Conservation (phyloP, 352 stramenopile genomes). For the Phytophthora crassamura region DNA sequence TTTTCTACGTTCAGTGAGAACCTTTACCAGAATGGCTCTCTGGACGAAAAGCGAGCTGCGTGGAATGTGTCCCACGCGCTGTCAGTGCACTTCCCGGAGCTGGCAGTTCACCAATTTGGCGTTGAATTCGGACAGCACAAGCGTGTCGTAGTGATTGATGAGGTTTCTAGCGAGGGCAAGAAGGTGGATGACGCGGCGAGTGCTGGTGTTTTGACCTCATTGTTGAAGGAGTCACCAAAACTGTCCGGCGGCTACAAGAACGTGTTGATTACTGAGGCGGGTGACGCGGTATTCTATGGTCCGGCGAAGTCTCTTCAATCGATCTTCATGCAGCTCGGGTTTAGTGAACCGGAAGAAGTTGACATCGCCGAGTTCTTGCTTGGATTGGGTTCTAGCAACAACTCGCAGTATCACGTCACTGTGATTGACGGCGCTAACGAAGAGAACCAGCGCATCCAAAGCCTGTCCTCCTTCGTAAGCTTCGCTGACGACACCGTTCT, state of each 20-base stretch:
- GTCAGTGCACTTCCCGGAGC: slow-evolving; percentile 24
- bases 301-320: slow-evolving; percentile 18
- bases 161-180: slow-evolving; percentile 13
- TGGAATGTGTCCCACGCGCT: slow-evolving; percentile 31
- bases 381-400: slow-evolving; percentile 6
- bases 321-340: slow-evolving; percentile 17
- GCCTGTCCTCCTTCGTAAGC: slow-evolving; percentile 25
- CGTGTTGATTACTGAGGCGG: slow-evolving; percentile 24
- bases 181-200: slow-evolving; percentile 10
- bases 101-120: slow-evolving; percentile 30
- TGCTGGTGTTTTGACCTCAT: slow-evolving; percentile 15
- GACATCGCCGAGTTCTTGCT: slow-evolving; percentile 23
- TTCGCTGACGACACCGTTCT: slow-evolving; percentile 31
- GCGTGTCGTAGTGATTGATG: slow-evolving; percentile 25
- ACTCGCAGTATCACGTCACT: slow-evolving; percentile 22
- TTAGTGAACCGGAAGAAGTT: slow-evolving; percentile 3
- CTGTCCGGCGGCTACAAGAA: slow-evolving; percentile 20
- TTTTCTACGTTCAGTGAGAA: slow-evolving; percentile 29
- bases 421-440: slow-evolving; percentile 33
- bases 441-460: slow-evolving; percentile 16
- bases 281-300: slow-evolving; percentile 29
- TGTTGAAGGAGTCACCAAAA: slow-evolving; percentile 26
- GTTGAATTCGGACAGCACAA: slow-evolving; percentile 30
- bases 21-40: slow-evolving; percentile 24
- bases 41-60: slow-evolving; percentile 29